Conservation (phyloP, 306 rosid species). For the Rosa persica region DNA sequence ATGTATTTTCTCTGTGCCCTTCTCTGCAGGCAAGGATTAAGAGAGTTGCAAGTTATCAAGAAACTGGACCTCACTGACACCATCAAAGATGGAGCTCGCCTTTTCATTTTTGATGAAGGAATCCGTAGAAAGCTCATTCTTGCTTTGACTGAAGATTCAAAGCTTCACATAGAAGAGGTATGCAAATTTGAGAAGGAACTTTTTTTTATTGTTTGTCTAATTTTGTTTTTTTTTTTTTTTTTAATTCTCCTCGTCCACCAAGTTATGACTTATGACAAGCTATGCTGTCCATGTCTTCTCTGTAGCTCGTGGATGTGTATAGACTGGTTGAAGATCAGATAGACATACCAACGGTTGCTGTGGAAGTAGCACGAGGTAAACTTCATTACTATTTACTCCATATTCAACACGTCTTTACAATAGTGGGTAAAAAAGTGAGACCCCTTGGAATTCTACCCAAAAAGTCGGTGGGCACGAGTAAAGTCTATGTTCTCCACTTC, state of each 20-base stretch:
- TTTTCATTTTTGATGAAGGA: slow-evolving; percentile 78
- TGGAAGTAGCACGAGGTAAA: slow-evolving; percentile 89
- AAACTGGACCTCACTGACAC: slow-evolving; percentile 94
- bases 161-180: slow-evolving; percentile 96
- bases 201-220: neutral
- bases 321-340: slow-evolving; percentile 87
- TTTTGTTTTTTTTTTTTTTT: neutral
- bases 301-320: slow-evolving; percentile 90
- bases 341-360: slow-evolving; percentile 75
- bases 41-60: slow-evolving; percentile 49
- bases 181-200: slow-evolving; percentile 15
- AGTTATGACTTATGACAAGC: slow-evolving; percentile 6
- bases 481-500: neutral
- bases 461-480: neutral
- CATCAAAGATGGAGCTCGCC: slow-evolving; percentile 96
- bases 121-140: slow-evolving; percentile 92
- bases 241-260: neutral
- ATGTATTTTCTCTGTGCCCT: slow-evolving; percentile 23
- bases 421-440: neutral
- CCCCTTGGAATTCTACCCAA: too few relatives aligned
- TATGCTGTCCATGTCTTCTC: slow-evolving; percentile 31
- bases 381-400: neutral
- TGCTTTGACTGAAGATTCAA: slow-evolving; percentile 95
- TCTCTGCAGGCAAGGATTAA: slow-evolving; percentile 52
- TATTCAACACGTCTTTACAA: slow-evolving; percentile 1